Conservation (phyloP, 1,139 yeast species). For the Candida albicans region DNA sequence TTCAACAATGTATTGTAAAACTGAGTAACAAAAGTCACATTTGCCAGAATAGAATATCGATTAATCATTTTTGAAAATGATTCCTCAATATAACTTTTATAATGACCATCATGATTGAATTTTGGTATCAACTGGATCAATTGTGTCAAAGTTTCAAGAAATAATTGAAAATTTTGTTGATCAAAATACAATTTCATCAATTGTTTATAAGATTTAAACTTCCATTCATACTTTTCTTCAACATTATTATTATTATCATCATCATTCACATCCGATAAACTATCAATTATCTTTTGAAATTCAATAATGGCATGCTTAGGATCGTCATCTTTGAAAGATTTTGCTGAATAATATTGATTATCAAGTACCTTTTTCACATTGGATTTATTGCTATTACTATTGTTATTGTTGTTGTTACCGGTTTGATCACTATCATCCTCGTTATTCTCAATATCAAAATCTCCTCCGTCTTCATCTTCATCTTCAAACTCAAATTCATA, state of each 20-base stretch:
- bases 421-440: conserved; percentile 13
- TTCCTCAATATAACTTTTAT: conserved; percentile 57
- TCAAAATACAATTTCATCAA: conserved; percentile 53
- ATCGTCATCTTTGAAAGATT: conserved; percentile 63
- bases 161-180: conserved; percentile 34
- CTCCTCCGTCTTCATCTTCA: conserved; percentile 39
- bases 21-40: conserved; percentile 25
- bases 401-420: conserved; percentile 3
- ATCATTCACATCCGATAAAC: conserved; percentile 25
- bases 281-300: conserved; percentile 36
- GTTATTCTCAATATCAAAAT: conserved; percentile 21
- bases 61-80: conserved; percentile 57
- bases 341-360: conserved; percentile 61
- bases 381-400: conserved; percentile 8
- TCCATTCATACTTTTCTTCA: conserved; percentile 34
- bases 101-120: conserved; percentile 35
- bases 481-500: conserved; percentile 68
- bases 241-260: conserved; percentile 14
- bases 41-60: conserved; percentile 37
- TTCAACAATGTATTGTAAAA: conserved; percentile 31
- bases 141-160: conserved; percentile 20
- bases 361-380: conserved; percentile 39
- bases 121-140: conserved; percentile 24
- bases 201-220: conserved; percentile 68
- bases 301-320: conserved; percentile 44